Percentiles rank a stretch among this genome's conserved stretches.
Evolutionary conservation across 1,284 basidiomycete species (phyloP).

Genomic region (Agroathelia rolfsii): DNA sequence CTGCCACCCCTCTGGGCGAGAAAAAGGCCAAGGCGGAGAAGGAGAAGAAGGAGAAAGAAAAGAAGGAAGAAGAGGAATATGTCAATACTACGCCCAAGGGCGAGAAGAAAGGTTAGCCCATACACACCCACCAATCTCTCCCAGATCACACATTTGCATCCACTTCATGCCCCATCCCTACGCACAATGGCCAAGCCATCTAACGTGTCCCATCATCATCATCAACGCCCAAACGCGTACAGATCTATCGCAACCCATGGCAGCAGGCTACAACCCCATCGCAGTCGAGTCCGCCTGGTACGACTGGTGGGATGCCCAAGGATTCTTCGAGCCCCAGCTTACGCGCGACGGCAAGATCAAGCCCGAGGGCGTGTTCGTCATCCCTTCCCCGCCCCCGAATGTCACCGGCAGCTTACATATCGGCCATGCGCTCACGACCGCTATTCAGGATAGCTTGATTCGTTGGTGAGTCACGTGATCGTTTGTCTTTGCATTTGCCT

Average conservation of each 20-base stretch:
- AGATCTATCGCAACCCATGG: constrained; percentile 88
- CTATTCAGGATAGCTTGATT: constrained; percentile 85
- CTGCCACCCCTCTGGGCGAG: constrained; percentile 32
- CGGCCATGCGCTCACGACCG: constrained; percentile 89
- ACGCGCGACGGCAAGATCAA: constrained; percentile 46
- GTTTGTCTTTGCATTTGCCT: neutral
- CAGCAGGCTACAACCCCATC: constrained; percentile 87
- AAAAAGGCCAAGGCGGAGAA: constrained; percentile 75
- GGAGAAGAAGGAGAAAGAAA: constrained; percentile 62
- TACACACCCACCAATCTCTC: constrained; percentile 1
- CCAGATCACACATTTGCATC: no score
- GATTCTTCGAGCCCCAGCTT: constrained; percentile 82
- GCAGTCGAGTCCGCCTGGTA: constrained; percentile 97
- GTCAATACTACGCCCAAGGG: constrained; percentile 83
- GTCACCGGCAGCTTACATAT: constrained; percentile 97
- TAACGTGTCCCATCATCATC: constrained; percentile 2
- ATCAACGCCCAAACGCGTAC: constrained; percentile 4
- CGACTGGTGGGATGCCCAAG: constrained; percentile 92
- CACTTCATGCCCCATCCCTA: no score
- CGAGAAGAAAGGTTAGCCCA: constrained; percentile 74
- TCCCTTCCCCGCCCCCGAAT: constrained; percentile 95
- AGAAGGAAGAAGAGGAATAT: constrained; percentile 57
- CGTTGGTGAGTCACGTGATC: constrained; percentile 66
- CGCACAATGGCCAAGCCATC: no score
- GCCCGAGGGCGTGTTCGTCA: constrained; percentile 70